phyloP scores from a whole-genome alignment of 352 stramenopile species.

The Phytophthora palmivora region DNA sequence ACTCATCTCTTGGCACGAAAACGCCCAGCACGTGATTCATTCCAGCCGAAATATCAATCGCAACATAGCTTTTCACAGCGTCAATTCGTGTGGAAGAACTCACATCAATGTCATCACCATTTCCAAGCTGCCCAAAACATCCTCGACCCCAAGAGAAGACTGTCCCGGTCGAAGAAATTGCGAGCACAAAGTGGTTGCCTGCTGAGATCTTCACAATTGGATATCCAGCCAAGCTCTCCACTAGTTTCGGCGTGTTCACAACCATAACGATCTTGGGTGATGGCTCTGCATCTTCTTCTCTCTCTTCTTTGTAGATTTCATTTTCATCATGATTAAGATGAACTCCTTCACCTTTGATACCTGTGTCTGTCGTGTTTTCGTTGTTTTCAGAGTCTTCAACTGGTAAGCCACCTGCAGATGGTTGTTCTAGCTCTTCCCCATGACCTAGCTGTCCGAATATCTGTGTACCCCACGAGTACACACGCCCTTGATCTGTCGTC shows the following conservation, averaged over 20 bases:
- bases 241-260: slow-evolving; percentile 22
- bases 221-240: slow-evolving; percentile 29
- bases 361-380: slow-evolving; percentile 1
- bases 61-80: slow-evolving; percentile 31
- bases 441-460: slow-evolving; percentile 69
- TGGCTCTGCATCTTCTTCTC: slow-evolving; percentile 8
- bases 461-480: slow-evolving; percentile 69
- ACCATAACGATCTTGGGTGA: slow-evolving; percentile 26
- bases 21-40: slow-evolving; percentile 61
- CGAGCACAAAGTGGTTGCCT: slow-evolving; percentile 75
- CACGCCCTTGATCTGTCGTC: slow-evolving; percentile 40
- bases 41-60: slow-evolving; percentile 58
- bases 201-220: slow-evolving; percentile 51
- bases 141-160: slow-evolving; percentile 72
- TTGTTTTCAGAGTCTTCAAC: slow-evolving; percentile 2
- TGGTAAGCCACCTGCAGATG: background rate
- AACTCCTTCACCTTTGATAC: background rate
- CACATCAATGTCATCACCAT: slow-evolving; percentile 22
- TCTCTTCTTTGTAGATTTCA: slow-evolving; percentile 13
- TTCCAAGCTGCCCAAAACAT: slow-evolving; percentile 68
- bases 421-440: slow-evolving; percentile 29
- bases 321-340: background rate
- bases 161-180: slow-evolving; percentile 41
- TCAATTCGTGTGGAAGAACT: slow-evolving; percentile 38
- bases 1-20: slow-evolving; percentile 26